Evolutionary conservation across 257 asterid genomes (phyloP).

Genomic region (Ligustrum vulgare): DNA sequence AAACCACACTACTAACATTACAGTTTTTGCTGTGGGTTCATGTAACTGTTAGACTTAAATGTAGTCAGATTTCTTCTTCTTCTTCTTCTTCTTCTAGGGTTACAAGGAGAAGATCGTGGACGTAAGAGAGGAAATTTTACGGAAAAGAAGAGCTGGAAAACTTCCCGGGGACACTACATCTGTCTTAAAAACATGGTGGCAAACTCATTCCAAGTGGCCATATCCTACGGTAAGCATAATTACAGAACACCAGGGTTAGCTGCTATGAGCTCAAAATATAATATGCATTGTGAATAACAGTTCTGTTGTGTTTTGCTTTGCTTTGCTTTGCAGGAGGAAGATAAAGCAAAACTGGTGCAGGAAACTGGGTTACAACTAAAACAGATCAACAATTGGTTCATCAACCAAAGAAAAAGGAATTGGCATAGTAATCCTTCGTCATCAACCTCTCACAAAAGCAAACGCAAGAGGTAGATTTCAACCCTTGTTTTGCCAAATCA

Average conservation of each 20-base stretch:
- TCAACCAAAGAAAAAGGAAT: slow-evolving; percentile 91
- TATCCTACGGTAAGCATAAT: slow-evolving; percentile 63
- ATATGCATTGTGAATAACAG: not conserved
- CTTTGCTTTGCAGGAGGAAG: slow-evolving; percentile 68
- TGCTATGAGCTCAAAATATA: not conserved
- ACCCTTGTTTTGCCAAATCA: not conserved
- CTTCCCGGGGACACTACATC: slow-evolving; percentile 77
- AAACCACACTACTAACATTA: not conserved
- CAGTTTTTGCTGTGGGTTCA: not conserved
- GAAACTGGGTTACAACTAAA: slow-evolving; percentile 93
- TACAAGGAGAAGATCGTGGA: slow-evolving; percentile 77
- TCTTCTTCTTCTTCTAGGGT: slow-evolving; percentile 38
- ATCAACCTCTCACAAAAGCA: slow-evolving; percentile 81
- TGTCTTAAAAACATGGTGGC: slow-evolving; percentile 80
- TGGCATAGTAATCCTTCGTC: slow-evolving; percentile 94
- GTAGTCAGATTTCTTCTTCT: not conserved
- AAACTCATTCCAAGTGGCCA: slow-evolving; percentile 79
- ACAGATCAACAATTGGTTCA: slow-evolving; percentile 93
- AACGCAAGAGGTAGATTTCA: slow-evolving; percentile 68
- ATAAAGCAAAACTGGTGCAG: slow-evolving; percentile 79
- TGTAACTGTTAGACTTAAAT: not conserved
- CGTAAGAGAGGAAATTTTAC: slow-evolving; percentile 69
- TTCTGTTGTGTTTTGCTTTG: not conserved
- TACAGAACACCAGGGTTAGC: not conserved
- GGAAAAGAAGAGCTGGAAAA: slow-evolving; percentile 77